These are phyloP conservation scores for Gossypioides kirkii DNA, from an alignment of 345 rosid species.

Conservation along the genomic window DNA sequence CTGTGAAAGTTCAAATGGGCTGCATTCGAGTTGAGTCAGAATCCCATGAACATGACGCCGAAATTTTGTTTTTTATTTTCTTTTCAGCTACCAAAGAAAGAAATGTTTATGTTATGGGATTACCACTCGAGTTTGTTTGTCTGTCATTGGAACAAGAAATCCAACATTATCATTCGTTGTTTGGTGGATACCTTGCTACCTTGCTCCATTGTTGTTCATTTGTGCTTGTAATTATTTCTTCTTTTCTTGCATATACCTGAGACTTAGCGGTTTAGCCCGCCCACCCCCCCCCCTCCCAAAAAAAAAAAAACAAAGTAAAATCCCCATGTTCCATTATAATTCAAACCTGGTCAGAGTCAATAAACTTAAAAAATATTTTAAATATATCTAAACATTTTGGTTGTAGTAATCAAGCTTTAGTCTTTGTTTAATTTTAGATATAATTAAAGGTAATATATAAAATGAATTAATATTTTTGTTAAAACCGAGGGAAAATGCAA, in stretches of 20 bases:
- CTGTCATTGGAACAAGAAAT: not conserved
- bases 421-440: too few species aligned
- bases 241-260: not conserved
- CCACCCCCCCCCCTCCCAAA: not conserved
- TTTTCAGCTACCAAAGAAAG: not conserved
- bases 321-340: not conserved
- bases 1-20: constrained; percentile 5
- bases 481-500: not conserved
- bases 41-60: constrained; percentile 10
- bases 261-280: too few species aligned
- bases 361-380: too few species aligned
- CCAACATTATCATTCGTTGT: constrained; percentile 1
- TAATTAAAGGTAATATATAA: not conserved
- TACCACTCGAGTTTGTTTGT: constrained; percentile 19
- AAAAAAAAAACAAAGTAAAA: not conserved
- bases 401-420: too few species aligned
- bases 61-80: not conserved
- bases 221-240: not conserved
- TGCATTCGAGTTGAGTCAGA: constrained; percentile 26
- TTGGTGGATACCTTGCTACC: not conserved
- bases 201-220: not conserved
- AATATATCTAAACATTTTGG: too few species aligned
- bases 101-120: not conserved
- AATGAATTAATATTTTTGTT: not conserved
- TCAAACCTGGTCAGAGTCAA: not conserved